Percentiles rank a stretch among this genome's conserved stretches.
Conservation (phyloP, 2,329 filamentous ascomycete species). For the Dryadomyces quercus-mongolicae region DNA sequence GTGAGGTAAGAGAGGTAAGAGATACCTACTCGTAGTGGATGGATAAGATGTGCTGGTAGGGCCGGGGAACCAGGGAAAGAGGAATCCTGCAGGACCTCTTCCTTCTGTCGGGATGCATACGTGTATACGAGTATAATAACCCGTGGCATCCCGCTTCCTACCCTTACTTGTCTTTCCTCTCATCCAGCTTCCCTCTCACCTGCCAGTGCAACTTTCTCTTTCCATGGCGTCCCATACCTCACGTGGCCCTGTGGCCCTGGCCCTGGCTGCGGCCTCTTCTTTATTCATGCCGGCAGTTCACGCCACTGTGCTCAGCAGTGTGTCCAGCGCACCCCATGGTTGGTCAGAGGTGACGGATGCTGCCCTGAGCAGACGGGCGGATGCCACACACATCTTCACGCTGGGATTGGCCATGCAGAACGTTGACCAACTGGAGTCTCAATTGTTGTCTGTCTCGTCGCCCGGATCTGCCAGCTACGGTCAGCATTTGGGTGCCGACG, state of each 20-base stretch:
- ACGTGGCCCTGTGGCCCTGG: not conserved
- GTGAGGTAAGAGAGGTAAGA: no score
- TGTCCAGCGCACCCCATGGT: conserved; percentile 8
- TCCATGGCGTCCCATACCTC: conserved; percentile 8
- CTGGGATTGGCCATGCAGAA: conserved; percentile 17
- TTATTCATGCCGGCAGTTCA: conserved; percentile 6
- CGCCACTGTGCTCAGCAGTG: conserved; percentile 8
- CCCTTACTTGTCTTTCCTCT: not conserved
- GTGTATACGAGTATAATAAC: no score
- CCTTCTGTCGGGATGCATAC: no score
- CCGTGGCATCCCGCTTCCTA: not conserved
- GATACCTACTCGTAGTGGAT: no score
- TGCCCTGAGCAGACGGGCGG: not conserved
- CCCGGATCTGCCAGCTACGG: conserved; percentile 47
- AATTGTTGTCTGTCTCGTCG: conserved; percentile 47
- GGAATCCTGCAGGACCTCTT: no score
- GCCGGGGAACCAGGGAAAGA: no score
- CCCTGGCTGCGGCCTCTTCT: not conserved
- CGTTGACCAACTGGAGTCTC: conserved; percentile 36
- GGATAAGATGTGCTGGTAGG: no score
- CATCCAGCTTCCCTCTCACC: not conserved
- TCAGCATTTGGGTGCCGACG: conserved; percentile 44
- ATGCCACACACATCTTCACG: conserved; percentile 12
- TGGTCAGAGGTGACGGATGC: conserved; percentile 4
- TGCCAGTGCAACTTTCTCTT: no score